Percentiles rank a stretch among this genome's conserved stretches.
These are phyloP conservation scores for Xylogone sp. DNA, from an alignment of 2,329 filamentous ascomycete genomes.

Conservation along the genomic window DNA sequence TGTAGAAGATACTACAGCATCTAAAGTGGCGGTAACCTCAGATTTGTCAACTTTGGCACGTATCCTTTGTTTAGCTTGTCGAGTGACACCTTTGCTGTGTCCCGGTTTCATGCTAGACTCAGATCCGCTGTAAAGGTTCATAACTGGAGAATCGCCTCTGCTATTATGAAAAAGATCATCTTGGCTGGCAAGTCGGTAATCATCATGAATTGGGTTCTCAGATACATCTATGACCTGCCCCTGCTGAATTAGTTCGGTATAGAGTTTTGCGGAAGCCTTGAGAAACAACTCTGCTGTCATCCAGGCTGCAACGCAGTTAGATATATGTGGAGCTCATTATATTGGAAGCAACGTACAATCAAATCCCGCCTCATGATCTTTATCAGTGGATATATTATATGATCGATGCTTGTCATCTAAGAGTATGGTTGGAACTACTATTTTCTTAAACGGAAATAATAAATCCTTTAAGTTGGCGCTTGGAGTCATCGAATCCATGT, in stretches of 20 bases:
- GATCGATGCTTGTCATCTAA: slow-evolving; percentile 30
- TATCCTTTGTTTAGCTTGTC: no score
- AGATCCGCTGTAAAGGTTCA: not conserved
- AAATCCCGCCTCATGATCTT: slow-evolving; percentile 54
- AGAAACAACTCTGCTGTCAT: slow-evolving; percentile 40
- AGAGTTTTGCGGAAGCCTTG: slow-evolving; percentile 25
- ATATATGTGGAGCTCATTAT: not conserved
- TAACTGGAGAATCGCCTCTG: not conserved
- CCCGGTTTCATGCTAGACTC: no score
- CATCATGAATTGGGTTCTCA: not conserved
- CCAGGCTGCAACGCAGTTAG: slow-evolving; percentile 23
- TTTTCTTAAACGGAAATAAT: slow-evolving; percentile 35
- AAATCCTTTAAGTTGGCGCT: slow-evolving; percentile 45
- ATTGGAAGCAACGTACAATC: slow-evolving; percentile 43
- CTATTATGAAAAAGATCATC: not conserved
- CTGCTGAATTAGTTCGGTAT: slow-evolving; percentile 6
- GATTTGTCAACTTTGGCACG: no score
- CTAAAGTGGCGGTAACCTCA: no score
- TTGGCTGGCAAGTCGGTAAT: not conserved
- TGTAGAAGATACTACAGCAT: no score
- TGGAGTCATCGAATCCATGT: slow-evolving; percentile 32
- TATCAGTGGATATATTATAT: slow-evolving; percentile 16
- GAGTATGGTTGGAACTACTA: slow-evolving; percentile 38
- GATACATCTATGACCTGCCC: not conserved
- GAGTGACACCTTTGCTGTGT: no score